phyloP scores from a whole-genome alignment of 352 stramenopile species.

The Globisporangium lucens region DNA sequence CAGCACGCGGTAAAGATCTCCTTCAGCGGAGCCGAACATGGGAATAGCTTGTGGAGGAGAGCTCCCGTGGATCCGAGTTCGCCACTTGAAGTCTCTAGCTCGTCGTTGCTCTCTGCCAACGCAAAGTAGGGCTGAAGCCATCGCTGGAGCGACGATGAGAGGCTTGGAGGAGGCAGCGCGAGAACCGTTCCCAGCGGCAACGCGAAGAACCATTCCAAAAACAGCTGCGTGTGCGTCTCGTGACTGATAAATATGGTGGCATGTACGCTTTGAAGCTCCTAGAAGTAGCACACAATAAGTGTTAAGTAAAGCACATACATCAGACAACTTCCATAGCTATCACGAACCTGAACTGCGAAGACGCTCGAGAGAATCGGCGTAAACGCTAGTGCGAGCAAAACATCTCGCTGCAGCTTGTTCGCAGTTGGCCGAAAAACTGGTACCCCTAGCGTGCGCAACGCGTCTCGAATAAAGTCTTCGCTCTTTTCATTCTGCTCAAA shows the following conservation, averaged over 20 bases:
- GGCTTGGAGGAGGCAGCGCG: conserved; percentile 51
- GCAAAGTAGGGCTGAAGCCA: conserved; percentile 67
- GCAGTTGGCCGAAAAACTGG: conserved; percentile 51
- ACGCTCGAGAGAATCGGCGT: conserved; percentile 73
- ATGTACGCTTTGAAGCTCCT: conserved; percentile 68
- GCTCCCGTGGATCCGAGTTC: conserved; percentile 27
- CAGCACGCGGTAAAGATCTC: conserved; percentile 65
- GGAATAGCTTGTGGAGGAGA: conserved; percentile 32
- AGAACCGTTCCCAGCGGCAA: conserved; percentile 60
- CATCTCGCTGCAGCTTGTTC: conserved; percentile 28
- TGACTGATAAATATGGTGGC: conserved; percentile 51
- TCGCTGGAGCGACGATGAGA: conserved; percentile 74
- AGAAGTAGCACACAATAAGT: conserved; percentile 1
- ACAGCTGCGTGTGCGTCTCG: conserved; percentile 48
- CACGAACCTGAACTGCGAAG: conserved; percentile 77
- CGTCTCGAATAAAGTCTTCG: conserved; percentile 53
- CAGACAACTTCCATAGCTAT: neutral
- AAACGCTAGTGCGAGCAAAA: conserved; percentile 63
- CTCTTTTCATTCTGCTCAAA: conserved; percentile 57
- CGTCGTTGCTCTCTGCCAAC: conserved; percentile 30
- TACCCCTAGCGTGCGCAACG: conserved; percentile 40
- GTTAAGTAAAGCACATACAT: neutral
- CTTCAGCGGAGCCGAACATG: conserved; percentile 33
- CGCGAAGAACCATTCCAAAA: conserved; percentile 84
- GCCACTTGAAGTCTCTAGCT: conserved; percentile 26